phyloP scores from a whole-genome alignment of 116 monocot genomes.

The Cymodocea nodosa region DNA sequence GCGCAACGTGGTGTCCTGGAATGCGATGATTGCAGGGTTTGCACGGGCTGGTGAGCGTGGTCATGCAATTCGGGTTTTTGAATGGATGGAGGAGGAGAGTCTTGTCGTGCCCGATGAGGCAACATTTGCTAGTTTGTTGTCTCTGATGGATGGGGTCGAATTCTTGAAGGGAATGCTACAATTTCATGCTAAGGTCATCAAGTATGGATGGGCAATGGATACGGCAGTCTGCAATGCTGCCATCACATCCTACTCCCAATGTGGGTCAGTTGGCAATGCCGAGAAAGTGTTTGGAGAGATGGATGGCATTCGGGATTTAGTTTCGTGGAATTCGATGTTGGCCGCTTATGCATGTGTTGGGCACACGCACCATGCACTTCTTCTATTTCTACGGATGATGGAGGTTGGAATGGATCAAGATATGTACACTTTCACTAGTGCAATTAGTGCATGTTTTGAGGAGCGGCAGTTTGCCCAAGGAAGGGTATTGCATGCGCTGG shows the following conservation, averaged over 20 bases:
- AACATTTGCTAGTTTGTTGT: constrained; percentile 50
- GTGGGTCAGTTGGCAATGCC: constrained; percentile 28
- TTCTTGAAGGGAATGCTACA: constrained; percentile 19
- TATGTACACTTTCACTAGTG: constrained; percentile 52
- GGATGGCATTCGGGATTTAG: constrained; percentile 29
- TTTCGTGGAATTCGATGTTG: constrained; percentile 73
- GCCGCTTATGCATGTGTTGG: constrained; percentile 44
- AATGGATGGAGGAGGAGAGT: constrained; percentile 37
- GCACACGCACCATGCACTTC: constrained; percentile 13
- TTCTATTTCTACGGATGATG: constrained; percentile 37
- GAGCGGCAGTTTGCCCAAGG: constrained; percentile 21
- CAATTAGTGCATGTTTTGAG: constrained; percentile 45
- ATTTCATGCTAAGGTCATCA: constrained; percentile 49
- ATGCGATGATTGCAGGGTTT: constrained; percentile 39
- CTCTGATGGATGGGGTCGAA: constrained; percentile 16
- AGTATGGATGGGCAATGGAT: constrained; percentile 29
- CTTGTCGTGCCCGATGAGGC: constrained; percentile 33
- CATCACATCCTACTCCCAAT: constrained; percentile 50
- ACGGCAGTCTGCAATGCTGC: constrained; percentile 43
- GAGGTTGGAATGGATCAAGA: constrained; percentile 22
- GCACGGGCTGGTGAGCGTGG: constrained; percentile 14
- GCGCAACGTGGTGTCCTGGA: constrained; percentile 54
- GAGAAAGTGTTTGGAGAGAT: constrained; percentile 42
- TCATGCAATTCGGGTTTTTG: constrained; percentile 19
- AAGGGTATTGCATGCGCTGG: constrained; percentile 37